Conservation (phyloP, 164 flowering plant genomes). For the Tinospora cordifolia region DNA sequence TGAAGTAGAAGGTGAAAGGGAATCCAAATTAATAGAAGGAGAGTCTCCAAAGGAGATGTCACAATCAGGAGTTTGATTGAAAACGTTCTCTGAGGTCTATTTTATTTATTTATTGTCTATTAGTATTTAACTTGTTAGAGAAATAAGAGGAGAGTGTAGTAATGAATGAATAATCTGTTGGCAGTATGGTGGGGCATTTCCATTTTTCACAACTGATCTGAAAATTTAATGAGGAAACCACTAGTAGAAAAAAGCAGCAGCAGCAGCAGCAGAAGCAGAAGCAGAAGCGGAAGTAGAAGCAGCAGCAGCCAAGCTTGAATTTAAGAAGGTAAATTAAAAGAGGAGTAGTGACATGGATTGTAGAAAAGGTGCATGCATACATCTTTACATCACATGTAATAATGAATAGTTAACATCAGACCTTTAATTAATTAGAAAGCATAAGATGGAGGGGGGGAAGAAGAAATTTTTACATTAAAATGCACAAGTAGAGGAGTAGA, state of each 20-base stretch:
- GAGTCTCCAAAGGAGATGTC: constrained; percentile 24
- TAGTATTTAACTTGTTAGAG: neutral
- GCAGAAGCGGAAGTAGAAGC: neutral
- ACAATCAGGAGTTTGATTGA: constrained; percentile 23
- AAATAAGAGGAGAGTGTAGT: constrained; percentile 3
- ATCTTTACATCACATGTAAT: too few species aligned
- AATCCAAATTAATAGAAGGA: constrained; percentile 32
- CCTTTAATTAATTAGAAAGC: too few species aligned
- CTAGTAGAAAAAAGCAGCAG: neutral
- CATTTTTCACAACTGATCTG: constrained; percentile 14
- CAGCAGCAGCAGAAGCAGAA: neutral
- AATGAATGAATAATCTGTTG: constrained; percentile 30
- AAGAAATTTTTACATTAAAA: too few species aligned
- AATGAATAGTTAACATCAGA: too few species aligned
- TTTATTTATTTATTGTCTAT: neutral
- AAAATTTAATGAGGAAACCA: constrained; percentile 10
- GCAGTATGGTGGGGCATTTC: constrained; percentile 24
- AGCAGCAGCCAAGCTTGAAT: too few species aligned
- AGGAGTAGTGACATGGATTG: too few species aligned
- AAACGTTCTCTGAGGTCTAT: constrained; percentile 15
- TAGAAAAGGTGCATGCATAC: too few species aligned
- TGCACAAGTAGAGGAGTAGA: too few species aligned
- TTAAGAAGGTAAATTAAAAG: too few species aligned
- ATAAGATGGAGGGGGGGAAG: too few species aligned
- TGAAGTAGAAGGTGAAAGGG: constrained; percentile 15